Percentiles rank a stretch among this genome's conserved stretches.
Conservation (phyloP, 2,329 filamentous ascomycete species). For the Clarireedia paspali region DNA sequence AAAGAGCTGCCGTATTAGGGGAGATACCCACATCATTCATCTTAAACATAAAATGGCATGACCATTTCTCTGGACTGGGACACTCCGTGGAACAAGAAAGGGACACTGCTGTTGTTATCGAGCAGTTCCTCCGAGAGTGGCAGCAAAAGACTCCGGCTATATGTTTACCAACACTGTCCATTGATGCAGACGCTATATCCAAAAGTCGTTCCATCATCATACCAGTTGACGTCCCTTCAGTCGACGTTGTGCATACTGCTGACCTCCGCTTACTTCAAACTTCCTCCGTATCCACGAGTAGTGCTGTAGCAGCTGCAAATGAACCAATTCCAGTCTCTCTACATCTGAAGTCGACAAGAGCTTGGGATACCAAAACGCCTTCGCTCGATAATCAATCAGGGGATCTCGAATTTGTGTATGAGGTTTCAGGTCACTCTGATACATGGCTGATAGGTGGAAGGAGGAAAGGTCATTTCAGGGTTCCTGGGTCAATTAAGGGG, state of each 20-base stretch:
- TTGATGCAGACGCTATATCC: conserved; percentile 23
- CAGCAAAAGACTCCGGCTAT: conserved; percentile 20
- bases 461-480: conserved; percentile 69
- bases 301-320: conserved; percentile 47
- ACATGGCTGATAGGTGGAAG: conserved; percentile 81
- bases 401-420: conserved; percentile 72
- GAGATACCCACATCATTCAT: conserved; percentile 44
- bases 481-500: conserved; percentile 39
- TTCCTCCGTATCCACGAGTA: conserved; percentile 29
- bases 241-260: conserved; percentile 76
- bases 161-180: conserved; percentile 17
- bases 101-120: conserved; percentile 22
- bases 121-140: conserved; percentile 22
- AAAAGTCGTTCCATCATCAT: conserved; percentile 65
- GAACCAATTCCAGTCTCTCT: conserved; percentile 58
- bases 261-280: conserved; percentile 48
- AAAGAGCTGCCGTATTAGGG: conserved; percentile 47
- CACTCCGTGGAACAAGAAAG: conserved; percentile 16
- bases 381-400: conserved; percentile 16
- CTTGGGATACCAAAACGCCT: conserved; percentile 45
- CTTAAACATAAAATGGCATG: conserved; percentile 39
- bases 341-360: conserved; percentile 52
- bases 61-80: conserved; percentile 44
- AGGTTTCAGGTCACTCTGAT: conserved; percentile 65
- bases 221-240: conserved; percentile 78